A percentile compares a stretch with the other conserved stretches of the same genome.
Conservation (phyloP, 2,329 filamentous ascomycete species). For the Pseudogymnoascus sp. region DNA sequence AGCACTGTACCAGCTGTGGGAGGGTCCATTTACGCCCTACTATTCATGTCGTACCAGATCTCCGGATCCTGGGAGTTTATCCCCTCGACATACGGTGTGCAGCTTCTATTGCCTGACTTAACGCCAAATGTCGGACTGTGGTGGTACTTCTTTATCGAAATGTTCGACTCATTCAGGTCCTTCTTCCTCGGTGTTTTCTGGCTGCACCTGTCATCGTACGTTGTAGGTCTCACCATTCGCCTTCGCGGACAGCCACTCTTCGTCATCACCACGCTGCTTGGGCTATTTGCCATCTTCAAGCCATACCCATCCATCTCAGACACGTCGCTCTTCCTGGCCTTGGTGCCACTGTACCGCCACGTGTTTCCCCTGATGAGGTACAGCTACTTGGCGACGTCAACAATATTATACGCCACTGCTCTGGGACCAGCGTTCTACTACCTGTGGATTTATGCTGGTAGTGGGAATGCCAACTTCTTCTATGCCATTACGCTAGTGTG, state of each 20-base stretch:
- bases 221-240: slow-evolving; percentile 76
- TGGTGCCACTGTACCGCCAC: slow-evolving; percentile 83
- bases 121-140: slow-evolving; percentile 93
- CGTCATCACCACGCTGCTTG: slow-evolving; percentile 74
- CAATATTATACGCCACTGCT: slow-evolving; percentile 79
- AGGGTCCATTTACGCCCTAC: slow-evolving; percentile 51
- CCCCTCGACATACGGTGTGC: slow-evolving; percentile 83
- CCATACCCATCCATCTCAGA: slow-evolving; percentile 93
- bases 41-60: slow-evolving; percentile 66
- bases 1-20: slow-evolving; percentile 48
- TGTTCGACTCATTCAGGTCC: slow-evolving; percentile 95
- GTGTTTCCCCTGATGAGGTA: slow-evolving; percentile 91
- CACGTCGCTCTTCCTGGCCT: slow-evolving; percentile 74
- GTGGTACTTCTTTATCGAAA: slow-evolving; percentile 99
- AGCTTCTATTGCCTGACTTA: slow-evolving; percentile 82
- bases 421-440: slow-evolving; percentile 94
- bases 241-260: slow-evolving; percentile 81
- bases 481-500: slow-evolving; percentile 99
- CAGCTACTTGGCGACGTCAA: slow-evolving; percentile 76
- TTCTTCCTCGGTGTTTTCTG: slow-evolving; percentile 99
- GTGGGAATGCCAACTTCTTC: slow-evolving; percentile 98
- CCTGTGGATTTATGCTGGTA: slow-evolving; percentile 96
- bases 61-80: slow-evolving; percentile 86
- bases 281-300: slow-evolving; percentile 92
- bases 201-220: slow-evolving; percentile 87